Conservation (phyloP, 495 filamentous ascomycete genomes). For the Aspergillus egyptiacus region DNA sequence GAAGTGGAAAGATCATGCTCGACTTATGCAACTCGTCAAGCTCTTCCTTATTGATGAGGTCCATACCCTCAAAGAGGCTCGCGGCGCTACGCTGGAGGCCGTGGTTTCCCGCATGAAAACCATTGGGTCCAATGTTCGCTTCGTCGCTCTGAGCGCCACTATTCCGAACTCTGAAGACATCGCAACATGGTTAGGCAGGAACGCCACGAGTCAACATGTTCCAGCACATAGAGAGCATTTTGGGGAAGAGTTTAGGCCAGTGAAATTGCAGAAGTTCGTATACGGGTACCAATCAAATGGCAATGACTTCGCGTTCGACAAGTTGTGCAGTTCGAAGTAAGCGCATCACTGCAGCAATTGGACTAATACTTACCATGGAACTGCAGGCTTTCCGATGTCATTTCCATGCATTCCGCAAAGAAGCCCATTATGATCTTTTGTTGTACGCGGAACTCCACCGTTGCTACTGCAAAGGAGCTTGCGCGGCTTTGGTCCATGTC, state of each 20-base stretch:
- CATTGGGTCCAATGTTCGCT: constrained; percentile 78
- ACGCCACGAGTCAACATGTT: constrained; percentile 56
- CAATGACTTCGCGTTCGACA: constrained; percentile 90
- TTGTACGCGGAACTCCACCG: constrained; percentile 72
- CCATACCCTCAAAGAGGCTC: constrained; percentile 83
- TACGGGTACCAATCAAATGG: constrained; percentile 60
- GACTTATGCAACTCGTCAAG: constrained; percentile 77
- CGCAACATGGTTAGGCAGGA: constrained; percentile 83
- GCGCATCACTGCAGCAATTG: no score
- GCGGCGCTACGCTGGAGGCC: constrained; percentile 90
- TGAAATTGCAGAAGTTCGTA: constrained; percentile 80
- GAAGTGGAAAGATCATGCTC: constrained; percentile 88
- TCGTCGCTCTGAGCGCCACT: constrained; percentile 88
- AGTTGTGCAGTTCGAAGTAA: constrained; percentile 63
- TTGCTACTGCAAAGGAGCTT: constrained; percentile 67
- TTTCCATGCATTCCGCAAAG: constrained; percentile 64
- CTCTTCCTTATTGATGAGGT: constrained; percentile 96
- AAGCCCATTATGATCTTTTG: constrained; percentile 96
- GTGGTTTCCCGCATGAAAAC: constrained; percentile 97
- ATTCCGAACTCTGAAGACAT: constrained; percentile 91
- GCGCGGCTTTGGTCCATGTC: constrained; percentile 59
- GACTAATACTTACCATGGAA: not conserved
- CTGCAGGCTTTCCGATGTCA: constrained; percentile 60
- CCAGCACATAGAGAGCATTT: constrained; percentile 76
- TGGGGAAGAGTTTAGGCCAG: constrained; percentile 85